Base-by-base conservation (phyloP, 1,139 yeast genomes). In the Yamadazyma sp. region DNA sequence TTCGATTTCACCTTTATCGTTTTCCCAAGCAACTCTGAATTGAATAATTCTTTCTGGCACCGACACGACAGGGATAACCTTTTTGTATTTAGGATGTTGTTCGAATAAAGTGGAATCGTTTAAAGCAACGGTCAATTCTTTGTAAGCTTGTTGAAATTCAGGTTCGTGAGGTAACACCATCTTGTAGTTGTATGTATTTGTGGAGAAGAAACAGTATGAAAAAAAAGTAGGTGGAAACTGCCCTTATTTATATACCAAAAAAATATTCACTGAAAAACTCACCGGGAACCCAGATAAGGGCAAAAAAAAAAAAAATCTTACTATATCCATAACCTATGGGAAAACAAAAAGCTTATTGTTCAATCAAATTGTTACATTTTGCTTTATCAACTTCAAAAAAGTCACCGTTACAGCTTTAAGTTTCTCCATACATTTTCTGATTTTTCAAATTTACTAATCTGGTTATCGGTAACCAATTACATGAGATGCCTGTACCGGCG, bases 21-120 rank as follows among this genome's bases (percentile, higher is more conserved):
- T 88, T 75, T 92, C 97, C 98, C 98, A 92, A 41, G 86, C 78
- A 44, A 92, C 98, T 75, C 98, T 84, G 83, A 92, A 92, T 68
- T 89, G 97, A 62, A 92, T 81, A 57, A 89, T 75, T 74, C 98
- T 86, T 77, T 92, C 98, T 53, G 98, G 98, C 48, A 91, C 81
- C 43, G 96, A 87, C 45, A 89, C 87, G 49, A 92, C 91, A 45
- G 94, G 91, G 53, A 92, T 79, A 42, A 88, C 95, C 66, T 83
- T 84, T 70, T 86, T 83, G 64, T 88, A 87, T 64, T 88, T 84
- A 57, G 98, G 98, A 64, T 86, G 82, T 70, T 87, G 79, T 55
- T 79, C 74, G 75, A 92, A 92, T 50, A 92, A 78, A 52, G 96
- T 85, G 29, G 98, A 91, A 69, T 87, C 95, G 70, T 87, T 82